phyloP scores from a whole-genome alignment of 2,329 filamentous ascomycete species.

The Botryosphaeria dothidea region DNA sequence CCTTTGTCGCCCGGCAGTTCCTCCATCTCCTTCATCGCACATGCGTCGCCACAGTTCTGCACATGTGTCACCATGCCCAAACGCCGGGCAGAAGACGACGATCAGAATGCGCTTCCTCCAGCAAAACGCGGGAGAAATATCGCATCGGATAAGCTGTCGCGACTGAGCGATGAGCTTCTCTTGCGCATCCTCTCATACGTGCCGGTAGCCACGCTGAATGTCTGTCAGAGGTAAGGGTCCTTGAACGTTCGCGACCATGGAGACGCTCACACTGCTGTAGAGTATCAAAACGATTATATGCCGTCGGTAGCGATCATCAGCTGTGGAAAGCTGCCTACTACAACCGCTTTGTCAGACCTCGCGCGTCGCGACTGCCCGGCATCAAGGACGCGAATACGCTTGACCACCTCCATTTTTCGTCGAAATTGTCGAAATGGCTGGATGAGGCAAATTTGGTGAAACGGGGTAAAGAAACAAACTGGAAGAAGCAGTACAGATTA shows the following conservation, averaged over 20 bases:
- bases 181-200: constrained; percentile 80
- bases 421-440: constrained; percentile 61
- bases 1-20: not conserved
- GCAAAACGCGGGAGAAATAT: constrained; percentile 48
- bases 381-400: constrained; percentile 49
- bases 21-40: not conserved
- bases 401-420: constrained; percentile 52
- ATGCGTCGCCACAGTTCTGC: not conserved
- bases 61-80: not conserved
- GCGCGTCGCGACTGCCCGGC: constrained; percentile 73
- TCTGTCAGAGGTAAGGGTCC: constrained; percentile 59
- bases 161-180: constrained; percentile 83
- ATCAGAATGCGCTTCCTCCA: constrained; percentile 29
- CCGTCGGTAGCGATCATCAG: constrained; percentile 76
- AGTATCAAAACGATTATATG: constrained; percentile 74
- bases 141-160: constrained; percentile 64
- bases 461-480: constrained; percentile 60
- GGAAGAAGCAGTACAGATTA: constrained; percentile 87
- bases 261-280: constrained; percentile 36
- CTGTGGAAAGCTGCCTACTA: constrained; percentile 93
- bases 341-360: constrained; percentile 78
- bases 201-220: constrained; percentile 67
- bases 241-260: not conserved
- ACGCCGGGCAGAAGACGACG: constrained; percentile 30
- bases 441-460: constrained; percentile 60